A percentile compares a stretch with the other conserved stretches of the same genome.
Evolutionary conservation across 2,329 filamentous ascomycete genomes (phyloP).

Genomic region (Talaromyces atroroseus): DNA sequence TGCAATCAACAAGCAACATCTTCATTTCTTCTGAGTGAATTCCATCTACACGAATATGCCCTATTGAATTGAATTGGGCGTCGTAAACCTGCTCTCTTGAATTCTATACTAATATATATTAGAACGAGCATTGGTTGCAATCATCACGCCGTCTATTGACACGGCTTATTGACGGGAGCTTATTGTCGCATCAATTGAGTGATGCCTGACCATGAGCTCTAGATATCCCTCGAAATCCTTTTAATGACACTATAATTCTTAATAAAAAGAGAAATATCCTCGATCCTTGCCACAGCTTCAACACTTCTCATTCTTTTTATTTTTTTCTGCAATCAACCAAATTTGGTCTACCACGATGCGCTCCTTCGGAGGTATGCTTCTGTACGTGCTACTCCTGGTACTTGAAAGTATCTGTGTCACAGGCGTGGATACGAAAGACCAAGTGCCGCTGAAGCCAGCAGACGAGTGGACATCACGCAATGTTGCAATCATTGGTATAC

Average conservation of each 20-base stretch:
- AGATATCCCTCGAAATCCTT: neutral
- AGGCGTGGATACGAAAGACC: constrained; percentile 19
- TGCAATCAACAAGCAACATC: neutral
- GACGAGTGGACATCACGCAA: constrained; percentile 21
- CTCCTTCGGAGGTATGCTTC: neutral
- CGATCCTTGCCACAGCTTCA: neutral
- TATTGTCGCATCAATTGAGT: constrained; percentile 6
- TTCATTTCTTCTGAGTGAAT: neutral
- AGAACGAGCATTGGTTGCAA: neutral
- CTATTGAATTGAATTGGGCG: neutral
- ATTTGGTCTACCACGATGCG: neutral
- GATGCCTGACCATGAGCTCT: neutral
- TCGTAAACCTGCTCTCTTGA: neutral
- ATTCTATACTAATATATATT: neutral
- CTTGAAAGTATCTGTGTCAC: constrained; percentile 11
- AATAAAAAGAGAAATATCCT: neutral
- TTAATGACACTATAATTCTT: neutral
- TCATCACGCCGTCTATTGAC: constrained; percentile 1
- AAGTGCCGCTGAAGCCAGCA: constrained; percentile 20
- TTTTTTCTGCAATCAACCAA: neutral
- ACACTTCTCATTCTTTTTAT: neutral
- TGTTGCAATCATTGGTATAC: constrained; percentile 33
- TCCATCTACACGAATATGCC: neutral
- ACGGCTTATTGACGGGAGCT: constrained; percentile 6
- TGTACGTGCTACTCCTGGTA: neutral